Conservation (phyloP, 2,329 filamentous ascomycete genomes). For the Westerdykella sp. region DNA sequence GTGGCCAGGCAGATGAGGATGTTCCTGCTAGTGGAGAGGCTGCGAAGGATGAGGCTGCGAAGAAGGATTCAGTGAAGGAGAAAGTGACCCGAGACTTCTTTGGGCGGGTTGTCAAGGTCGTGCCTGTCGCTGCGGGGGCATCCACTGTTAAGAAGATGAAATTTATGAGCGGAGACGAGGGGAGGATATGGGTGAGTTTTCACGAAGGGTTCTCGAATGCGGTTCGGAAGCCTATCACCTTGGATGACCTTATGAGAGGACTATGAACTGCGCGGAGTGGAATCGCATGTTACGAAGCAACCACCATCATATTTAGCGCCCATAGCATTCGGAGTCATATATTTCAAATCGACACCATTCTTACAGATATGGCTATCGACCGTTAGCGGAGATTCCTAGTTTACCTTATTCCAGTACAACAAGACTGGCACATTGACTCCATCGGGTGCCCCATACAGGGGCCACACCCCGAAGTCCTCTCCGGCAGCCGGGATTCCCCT, state of each 20-base stretch:
- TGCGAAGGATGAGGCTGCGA: constrained; percentile 16
- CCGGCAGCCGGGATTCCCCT: too few relatives aligned
- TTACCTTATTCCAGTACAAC: too few relatives aligned
- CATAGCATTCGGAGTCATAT: too few relatives aligned
- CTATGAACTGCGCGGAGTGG: constrained; percentile 45
- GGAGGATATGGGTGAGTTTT: constrained; percentile 77
- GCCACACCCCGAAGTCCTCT: too few relatives aligned
- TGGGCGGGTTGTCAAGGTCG: constrained; percentile 59
- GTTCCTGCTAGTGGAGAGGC: constrained; percentile 1
- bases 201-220: constrained; percentile 91
- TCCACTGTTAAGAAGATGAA: constrained; percentile 37
- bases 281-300: too few relatives aligned
- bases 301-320: too few relatives aligned
- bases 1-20: constrained; percentile 22
- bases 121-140: constrained; percentile 37
- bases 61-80: constrained; percentile 6
- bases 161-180: constrained; percentile 40
- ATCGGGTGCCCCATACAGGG: too few relatives aligned
- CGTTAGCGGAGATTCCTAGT: too few relatives aligned
- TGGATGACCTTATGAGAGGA: constrained; percentile 69
- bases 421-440: too few relatives aligned
- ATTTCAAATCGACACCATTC: too few relatives aligned
- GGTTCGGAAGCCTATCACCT: constrained; percentile 76
- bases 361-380: too few relatives aligned
- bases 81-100: constrained; percentile 76